phyloP scores from a whole-genome alignment of 257 asterid genomes.

The Catharanthus roseus region DNA sequence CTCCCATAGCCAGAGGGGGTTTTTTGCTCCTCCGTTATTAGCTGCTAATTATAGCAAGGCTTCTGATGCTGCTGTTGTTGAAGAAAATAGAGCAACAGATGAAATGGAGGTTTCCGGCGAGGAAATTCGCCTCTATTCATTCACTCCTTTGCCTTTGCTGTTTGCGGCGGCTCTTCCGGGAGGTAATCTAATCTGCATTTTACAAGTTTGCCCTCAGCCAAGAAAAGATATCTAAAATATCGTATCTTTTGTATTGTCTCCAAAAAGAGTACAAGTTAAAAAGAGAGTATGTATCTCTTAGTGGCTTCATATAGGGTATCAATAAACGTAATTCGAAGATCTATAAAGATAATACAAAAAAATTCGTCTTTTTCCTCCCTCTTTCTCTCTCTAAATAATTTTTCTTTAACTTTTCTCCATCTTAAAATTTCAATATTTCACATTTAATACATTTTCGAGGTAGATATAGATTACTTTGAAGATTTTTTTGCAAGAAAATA shows the following conservation, averaged over 20 bases:
- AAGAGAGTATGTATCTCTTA: too few species aligned
- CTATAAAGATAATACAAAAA: too few species aligned
- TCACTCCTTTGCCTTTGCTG: constrained; percentile 51
- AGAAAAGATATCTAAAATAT: not conserved
- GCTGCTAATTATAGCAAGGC: constrained; percentile 23
- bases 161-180: constrained; percentile 75
- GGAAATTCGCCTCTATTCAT: constrained; percentile 47
- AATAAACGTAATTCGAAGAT: too few species aligned
- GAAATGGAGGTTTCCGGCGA: constrained; percentile 20
- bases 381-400: too few species aligned
- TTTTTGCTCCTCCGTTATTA: constrained; percentile 14
- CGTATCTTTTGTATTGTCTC: not conserved
- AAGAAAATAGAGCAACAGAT: constrained; percentile 8
- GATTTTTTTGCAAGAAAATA: too few species aligned
- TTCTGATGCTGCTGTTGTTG: constrained; percentile 18
- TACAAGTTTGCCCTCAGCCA: not conserved
- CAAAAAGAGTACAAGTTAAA: too few species aligned
- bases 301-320: too few species aligned
- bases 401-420: too few species aligned
- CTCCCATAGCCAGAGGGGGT: constrained; percentile 9
- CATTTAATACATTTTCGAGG: too few species aligned
- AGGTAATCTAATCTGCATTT: constrained; percentile 33
- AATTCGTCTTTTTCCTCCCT: too few species aligned
- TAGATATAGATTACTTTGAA: too few species aligned
- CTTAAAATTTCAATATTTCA: too few species aligned